Conservation (phyloP, 1,284 basidiomycete genomes). For the Phellopilus nigrolimitatus region DNA sequence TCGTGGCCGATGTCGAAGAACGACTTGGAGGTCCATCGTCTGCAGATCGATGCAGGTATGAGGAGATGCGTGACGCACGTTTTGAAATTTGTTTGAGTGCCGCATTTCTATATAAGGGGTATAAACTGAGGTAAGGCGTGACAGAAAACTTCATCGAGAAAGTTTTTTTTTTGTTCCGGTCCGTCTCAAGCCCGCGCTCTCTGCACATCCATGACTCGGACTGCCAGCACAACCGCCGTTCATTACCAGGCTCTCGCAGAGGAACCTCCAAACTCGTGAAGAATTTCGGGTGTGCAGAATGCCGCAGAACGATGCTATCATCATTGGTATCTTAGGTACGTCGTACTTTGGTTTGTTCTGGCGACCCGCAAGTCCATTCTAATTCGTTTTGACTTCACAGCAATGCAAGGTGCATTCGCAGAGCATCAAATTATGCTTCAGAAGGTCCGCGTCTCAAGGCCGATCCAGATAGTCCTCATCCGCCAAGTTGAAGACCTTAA, state of each 20-base stretch:
- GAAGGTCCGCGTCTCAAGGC: slow-evolving; percentile 44
- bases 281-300: slow-evolving; percentile 5
- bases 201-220: not conserved
- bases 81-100: not conserved
- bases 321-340: slow-evolving; percentile 35
- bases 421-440: slow-evolving; percentile 80
- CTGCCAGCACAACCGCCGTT: too few species aligned
- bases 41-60: not conserved
- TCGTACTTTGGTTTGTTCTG: too few species aligned
- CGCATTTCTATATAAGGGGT: not conserved
- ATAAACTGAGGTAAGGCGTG: too few species aligned
- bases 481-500: slow-evolving; percentile 74
- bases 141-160: too few species aligned
- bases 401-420: slow-evolving; percentile 90
- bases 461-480: slow-evolving; percentile 58
- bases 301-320: slow-evolving; percentile 20
- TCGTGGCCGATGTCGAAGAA: not conserved
- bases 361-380: too few species aligned
- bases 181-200: too few species aligned
- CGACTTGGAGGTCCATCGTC: not conserved
- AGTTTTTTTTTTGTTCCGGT: too few species aligned
- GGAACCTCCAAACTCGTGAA: too few species aligned
- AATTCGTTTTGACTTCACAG: slow-evolving; percentile 39
- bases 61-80: not conserved
- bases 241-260: too few species aligned